Conservation (phyloP, 78 protist genomes). For the Emiliania huxleyi region DNA sequence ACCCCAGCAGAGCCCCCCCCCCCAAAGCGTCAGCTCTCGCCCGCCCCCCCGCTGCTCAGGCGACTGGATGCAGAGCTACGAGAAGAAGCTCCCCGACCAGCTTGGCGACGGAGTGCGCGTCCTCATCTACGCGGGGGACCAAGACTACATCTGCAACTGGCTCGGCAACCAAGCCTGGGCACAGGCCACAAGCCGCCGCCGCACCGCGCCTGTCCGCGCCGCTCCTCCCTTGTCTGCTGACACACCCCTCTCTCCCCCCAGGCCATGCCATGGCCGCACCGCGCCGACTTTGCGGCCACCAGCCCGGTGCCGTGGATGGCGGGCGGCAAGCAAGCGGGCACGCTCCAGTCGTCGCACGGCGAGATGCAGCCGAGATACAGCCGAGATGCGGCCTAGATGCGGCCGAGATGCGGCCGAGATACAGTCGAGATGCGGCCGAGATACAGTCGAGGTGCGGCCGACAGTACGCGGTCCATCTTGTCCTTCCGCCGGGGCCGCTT, state of each 20-base stretch:
- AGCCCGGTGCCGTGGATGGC: too few species aligned
- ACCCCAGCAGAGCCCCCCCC: too few species aligned
- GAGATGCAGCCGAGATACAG: too few species aligned
- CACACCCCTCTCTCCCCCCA: neutral
- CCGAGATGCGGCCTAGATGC: neutral
- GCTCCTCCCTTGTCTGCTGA: neutral
- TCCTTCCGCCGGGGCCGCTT: too few species aligned
- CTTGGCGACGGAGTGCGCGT: constrained; percentile 46
- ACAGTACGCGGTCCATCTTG: too few species aligned
- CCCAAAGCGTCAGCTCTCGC: neutral
- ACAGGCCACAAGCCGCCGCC: neutral
- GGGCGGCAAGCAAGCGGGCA: too few species aligned
- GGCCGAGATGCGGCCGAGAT: too few species aligned
- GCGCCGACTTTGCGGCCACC: neutral
- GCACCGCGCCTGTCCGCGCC: neutral
- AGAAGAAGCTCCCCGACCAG: constrained; percentile 13
- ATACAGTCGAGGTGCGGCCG: too few species aligned
- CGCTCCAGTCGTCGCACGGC: too few species aligned
- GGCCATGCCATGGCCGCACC: neutral
- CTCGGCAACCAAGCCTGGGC: neutral
- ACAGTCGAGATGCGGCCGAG: too few species aligned
- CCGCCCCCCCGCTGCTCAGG: neutral
- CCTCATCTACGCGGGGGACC: constrained; percentile 57
- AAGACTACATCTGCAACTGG: constrained; percentile 51
- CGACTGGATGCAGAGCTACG: constrained; percentile 41